phyloP scores from a whole-genome alignment of 257 asterid genomes.

The Echites panduratus region DNA sequence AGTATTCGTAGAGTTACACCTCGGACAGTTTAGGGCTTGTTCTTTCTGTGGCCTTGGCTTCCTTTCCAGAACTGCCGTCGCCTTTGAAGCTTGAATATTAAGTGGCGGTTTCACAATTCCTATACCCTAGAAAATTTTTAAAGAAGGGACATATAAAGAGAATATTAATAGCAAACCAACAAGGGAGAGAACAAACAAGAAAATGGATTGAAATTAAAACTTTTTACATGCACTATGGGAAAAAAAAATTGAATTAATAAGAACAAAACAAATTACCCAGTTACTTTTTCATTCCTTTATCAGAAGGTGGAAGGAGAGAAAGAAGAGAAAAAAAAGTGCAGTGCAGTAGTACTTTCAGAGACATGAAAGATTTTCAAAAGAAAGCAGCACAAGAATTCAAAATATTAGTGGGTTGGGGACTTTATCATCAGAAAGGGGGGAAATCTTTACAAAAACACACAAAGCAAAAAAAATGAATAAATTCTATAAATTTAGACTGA shows the following conservation, averaged over 20 bases:
- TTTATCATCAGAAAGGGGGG: conserved; percentile 11
- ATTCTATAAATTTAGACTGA: conserved; percentile 19
- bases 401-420: conserved; percentile 38
- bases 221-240: not conserved
- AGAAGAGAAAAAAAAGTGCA: conserved; percentile 7
- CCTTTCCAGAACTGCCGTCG: conserved; percentile 20
- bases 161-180: conserved; percentile 22
- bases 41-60: conserved; percentile 69
- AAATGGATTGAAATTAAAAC: not conserved
- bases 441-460: conserved; percentile 6
- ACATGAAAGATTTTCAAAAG: conserved; percentile 13
- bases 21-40: conserved; percentile 65
- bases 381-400: conserved; percentile 22
- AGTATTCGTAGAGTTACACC: conserved; percentile 80
- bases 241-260: conserved; percentile 5
- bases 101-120: conserved; percentile 30
- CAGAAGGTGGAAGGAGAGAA: conserved; percentile 22
- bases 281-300: conserved; percentile 28
- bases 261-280: conserved; percentile 21
- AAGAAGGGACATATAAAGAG: not conserved
- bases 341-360: conserved; percentile 10
- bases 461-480: conserved; percentile 5
- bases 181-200: conserved; percentile 18
- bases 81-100: conserved; percentile 29
- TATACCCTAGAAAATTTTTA: conserved; percentile 29